A percentile compares a stretch with the other conserved stretches of the same genome.
phyloP scores from a whole-genome alignment of 2,329 filamentous ascomycete genomes.

The Ploettnerulaceae sp. region DNA sequence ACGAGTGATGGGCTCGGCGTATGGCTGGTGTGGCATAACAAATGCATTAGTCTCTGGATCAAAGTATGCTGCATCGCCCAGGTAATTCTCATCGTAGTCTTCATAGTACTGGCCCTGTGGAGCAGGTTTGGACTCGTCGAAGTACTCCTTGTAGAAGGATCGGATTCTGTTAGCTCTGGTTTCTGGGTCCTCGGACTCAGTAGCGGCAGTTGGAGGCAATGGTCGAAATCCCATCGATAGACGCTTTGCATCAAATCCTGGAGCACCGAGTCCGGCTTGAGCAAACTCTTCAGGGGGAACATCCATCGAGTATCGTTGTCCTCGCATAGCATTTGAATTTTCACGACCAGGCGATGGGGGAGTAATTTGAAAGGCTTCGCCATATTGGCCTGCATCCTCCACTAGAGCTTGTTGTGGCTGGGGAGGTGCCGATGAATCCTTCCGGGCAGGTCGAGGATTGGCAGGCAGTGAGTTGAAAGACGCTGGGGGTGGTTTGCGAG shows the following conservation, averaged over 20 bases:
- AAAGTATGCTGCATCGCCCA: constrained; percentile 50
- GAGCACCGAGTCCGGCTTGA: constrained; percentile 47
- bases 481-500: constrained; percentile 22
- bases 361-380: constrained; percentile 45
- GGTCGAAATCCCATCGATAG: constrained; percentile 74
- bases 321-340: constrained; percentile 19
- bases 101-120: constrained; percentile 58
- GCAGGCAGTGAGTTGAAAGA: constrained; percentile 31
- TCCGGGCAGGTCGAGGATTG: constrained; percentile 35
- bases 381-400: constrained; percentile 50
- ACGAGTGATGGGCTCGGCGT: constrained; percentile 77
- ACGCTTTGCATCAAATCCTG: constrained; percentile 50
- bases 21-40: constrained; percentile 57
- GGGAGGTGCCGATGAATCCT: constrained; percentile 32
- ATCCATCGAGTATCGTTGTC: constrained; percentile 35
- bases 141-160: constrained; percentile 99
- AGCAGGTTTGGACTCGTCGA: constrained; percentile 68
- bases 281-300: constrained; percentile 35
- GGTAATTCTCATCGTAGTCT: constrained; percentile 67
- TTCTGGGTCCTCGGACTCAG: constrained; percentile 81
- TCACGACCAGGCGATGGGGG: constrained; percentile 40
- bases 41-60: constrained; percentile 43
- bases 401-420: constrained; percentile 32
- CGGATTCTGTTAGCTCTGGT: constrained; percentile 92
- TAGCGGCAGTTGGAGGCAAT: constrained; percentile 77